Evolutionary conservation across 2,329 filamentous ascomycete genomes (phyloP), one percentile per base, ranked within the genome.

Genomic region (Coleophoma crateriformis): DNA sequence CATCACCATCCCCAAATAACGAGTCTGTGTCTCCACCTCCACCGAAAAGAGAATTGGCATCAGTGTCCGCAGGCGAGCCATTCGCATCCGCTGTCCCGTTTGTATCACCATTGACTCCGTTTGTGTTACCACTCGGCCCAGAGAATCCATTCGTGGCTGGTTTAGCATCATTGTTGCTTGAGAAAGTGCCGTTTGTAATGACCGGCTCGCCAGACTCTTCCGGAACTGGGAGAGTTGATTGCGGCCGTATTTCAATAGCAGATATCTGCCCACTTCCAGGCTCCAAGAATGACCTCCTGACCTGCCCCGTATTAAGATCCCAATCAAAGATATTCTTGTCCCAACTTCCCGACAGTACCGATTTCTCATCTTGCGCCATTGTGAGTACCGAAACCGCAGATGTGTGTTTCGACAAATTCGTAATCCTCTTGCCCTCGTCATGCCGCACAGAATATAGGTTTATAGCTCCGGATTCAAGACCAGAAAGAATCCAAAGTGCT

Each of bases 241-340:
- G 76, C 2, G 94, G 92, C 3, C 94, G 80, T 50, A 90, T 79
- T 67, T 97, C 91, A 38, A 99, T 84, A 2, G 89, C 83, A 2
- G 89, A 94, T 51, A 97, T 90, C 64, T 99, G 94, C 6, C 87
- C 77, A 13, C 85, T 88, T 47, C 78, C 88, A 2, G 87, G 85
- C 43, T 85, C 83, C 62, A 94, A 99, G 61, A 92, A 96, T 4
- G 79, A 78, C 11, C 91, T 81, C 56, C 83, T 84, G 7, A 87
- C 76, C 59, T 87, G 77, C 0, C 94, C 94, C 1, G 82, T 94
- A 61, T 97, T 90, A 22, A 99, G 68, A 66, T 97, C 94, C 94
- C 94, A 99, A 64, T 97, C 91, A 47, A 90, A 80, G 1, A 97
- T 85, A 15, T 81, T 87, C 70, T 96, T 97, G 68, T 99, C 94